These are phyloP conservation scores for Polygonum aviculare DNA, from an alignment of 148 eudicot species.

Conservation along the genomic window DNA sequence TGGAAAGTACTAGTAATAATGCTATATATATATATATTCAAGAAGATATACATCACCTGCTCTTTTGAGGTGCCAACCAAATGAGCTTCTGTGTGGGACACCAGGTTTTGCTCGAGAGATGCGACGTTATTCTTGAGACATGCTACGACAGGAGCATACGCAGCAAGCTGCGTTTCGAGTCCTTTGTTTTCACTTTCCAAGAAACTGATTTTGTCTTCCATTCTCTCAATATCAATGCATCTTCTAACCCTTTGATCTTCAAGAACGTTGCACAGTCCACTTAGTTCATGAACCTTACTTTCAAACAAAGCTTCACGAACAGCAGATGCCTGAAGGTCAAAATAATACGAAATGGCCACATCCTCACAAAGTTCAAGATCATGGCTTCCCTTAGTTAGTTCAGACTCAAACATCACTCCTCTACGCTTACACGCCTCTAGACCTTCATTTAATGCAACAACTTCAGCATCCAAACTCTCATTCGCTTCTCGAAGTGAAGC, in stretches of 20 bases:
- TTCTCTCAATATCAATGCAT: conserved; percentile 45
- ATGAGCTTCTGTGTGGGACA: conserved; percentile 19
- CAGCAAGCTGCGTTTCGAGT: conserved; percentile 52
- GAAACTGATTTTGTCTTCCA: conserved; percentile 42
- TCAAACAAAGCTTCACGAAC: conserved; percentile 55
- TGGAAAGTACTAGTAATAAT: not conserved
- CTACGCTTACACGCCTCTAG: no score
- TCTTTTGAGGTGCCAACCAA: not conserved
- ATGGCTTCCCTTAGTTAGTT: conserved; percentile 54
- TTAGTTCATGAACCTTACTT: conserved; percentile 66
- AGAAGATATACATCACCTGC: not conserved
- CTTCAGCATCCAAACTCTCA: no score
- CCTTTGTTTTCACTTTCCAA: conserved; percentile 54
- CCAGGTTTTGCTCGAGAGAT: conserved; percentile 49
- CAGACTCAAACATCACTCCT: conserved; percentile 15
- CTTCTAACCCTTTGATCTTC: conserved; percentile 41
- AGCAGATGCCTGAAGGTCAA: conserved; percentile 78
- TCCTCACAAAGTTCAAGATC: conserved; percentile 87
- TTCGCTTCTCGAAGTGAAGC: no score
- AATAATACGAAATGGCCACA: conserved; percentile 70
- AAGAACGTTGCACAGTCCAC: conserved; percentile 51
- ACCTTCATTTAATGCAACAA: no score
- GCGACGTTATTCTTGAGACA: conserved; percentile 48
- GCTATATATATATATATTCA: not conserved
- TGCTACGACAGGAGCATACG: conserved; percentile 52